Evolutionary conservation across 495 filamentous ascomycete genomes (phyloP), one percentile per base, ranked within the genome.

Genomic region (Penicillium chermesinum): DNA sequence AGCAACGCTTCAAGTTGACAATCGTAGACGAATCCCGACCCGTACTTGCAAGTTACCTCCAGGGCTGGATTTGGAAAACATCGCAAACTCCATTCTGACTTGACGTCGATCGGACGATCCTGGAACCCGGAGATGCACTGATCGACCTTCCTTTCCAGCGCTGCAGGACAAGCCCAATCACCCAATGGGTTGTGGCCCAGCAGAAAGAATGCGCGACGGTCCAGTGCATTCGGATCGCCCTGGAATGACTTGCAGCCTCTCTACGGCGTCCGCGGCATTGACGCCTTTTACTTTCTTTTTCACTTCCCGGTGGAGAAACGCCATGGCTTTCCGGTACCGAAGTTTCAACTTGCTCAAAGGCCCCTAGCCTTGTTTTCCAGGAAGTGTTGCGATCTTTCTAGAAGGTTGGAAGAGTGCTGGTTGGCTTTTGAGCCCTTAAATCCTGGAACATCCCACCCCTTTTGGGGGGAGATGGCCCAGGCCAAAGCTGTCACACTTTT

Each of bases 221-320:
- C 30, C 27, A 16, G 32, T 57, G 50, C 50, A 57, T 44, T 32
- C 34, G 38, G 36, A 57, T 54, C 44, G 39, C 33, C 1, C 18
- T 48, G 44, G 43, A 50, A 57, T 54, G 58, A 54, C 57, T 59
- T 37, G 59, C 49, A 53, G 59, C 56, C 40, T 5, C 10, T 34
- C 15, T 37, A 46, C 44, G 40, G 38, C 27, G 40, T 19, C 38
- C 10, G 9, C 15, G 12, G 32, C 17, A 8, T 44, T 1, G 25
- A 30, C 10, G 25, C 10, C 10, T 4, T 4, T 10, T 5, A 10
- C 5, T 4, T 10, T 30, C 5, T 4, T 30, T 10, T 4, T 10
- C 10, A 30, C 25, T 4, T 30, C 5, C 25, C 25, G 25, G 25
- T 30, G 25, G 25, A 30, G 25, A 30, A 4, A 30, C 5, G 25